Percentiles rank a stretch among this genome's conserved stretches.
These are phyloP conservation scores for Sarcomyxa edulis DNA, from an alignment of 768 basidiomycete genomes.

Conservation along the genomic window DNA sequence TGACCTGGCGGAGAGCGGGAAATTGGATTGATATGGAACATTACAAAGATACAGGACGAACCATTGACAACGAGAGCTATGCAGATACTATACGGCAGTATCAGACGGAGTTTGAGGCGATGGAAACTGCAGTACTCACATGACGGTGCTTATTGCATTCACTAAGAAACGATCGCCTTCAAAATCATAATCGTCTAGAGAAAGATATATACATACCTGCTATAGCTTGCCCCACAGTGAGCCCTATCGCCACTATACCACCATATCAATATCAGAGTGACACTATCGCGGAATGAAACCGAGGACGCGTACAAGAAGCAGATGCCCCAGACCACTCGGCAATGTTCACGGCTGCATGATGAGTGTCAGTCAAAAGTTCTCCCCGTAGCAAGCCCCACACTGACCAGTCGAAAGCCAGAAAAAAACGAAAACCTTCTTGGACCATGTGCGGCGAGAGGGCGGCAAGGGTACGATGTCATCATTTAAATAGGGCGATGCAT, in stretches of 20 bases:
- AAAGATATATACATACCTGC: constrained; percentile 12
- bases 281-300: not conserved
- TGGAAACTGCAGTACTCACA: not conserved
- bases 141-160: constrained; percentile 8
- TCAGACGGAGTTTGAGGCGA: not conserved
- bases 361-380: not conserved
- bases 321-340: constrained; percentile 27
- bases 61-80: constrained; percentile 21
- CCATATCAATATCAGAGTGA: not conserved
- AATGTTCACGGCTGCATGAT: constrained; percentile 21
- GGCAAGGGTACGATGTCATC: constrained; percentile 22
- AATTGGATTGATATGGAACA: no score
- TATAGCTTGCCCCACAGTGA: constrained; percentile 21
- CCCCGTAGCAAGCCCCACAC: not conserved
- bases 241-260: constrained; percentile 19
- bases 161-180: not conserved
- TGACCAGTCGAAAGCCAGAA: constrained; percentile 27
- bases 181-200: not conserved
- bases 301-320: constrained; percentile 16
- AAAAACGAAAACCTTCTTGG: constrained; percentile 20
- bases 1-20: no score
- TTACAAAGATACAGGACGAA: no score
- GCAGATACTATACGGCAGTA: constrained; percentile 14
- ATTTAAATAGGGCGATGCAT: constrained; percentile 23
- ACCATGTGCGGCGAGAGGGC: constrained; percentile 20